phyloP scores from a whole-genome alignment of 352 stramenopile species.

The Phytopythium oedochilum region DNA sequence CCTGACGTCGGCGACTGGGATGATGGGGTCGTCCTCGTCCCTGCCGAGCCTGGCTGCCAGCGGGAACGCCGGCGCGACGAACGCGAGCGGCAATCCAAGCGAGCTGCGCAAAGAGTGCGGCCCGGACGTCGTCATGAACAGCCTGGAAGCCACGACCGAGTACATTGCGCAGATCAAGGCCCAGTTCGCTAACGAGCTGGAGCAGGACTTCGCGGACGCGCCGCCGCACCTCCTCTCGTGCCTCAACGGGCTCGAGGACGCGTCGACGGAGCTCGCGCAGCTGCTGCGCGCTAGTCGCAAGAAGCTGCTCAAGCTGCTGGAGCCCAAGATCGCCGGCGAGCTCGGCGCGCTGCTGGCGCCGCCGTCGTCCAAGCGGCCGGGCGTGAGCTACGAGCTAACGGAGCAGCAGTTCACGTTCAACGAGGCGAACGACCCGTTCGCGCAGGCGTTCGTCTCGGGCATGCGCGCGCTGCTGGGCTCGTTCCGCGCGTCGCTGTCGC shows the following conservation, averaged over 20 bases:
- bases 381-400: conserved; percentile 76
- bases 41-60: background rate
- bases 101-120: conserved; percentile 57
- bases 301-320: conserved; percentile 71
- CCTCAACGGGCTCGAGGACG: conserved; percentile 69
- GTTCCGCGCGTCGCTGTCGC: conserved; percentile 53
- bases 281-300: conserved; percentile 64
- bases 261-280: conserved; percentile 59
- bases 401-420: conserved; percentile 86
- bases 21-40: background rate
- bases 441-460: conserved; percentile 59
- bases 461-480: conserved; percentile 47
- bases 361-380: conserved; percentile 28
- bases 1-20: conserved; percentile 6
- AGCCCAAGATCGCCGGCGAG: conserved; percentile 58
- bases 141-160: conserved; percentile 58
- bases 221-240: conserved; percentile 71
- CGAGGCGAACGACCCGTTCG: conserved; percentile 86
- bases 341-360: conserved; percentile 47
- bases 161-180: conserved; percentile 81
- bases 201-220: conserved; percentile 66
- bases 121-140: conserved; percentile 82
- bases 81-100: background rate
- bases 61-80: background rate
- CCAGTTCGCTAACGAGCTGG: conserved; percentile 69